Evolutionary conservation across 495 filamentous ascomycete genomes (phyloP), one percentile per base, ranked within the genome.

Genomic region (Penicillium maclennaniae): DNA sequence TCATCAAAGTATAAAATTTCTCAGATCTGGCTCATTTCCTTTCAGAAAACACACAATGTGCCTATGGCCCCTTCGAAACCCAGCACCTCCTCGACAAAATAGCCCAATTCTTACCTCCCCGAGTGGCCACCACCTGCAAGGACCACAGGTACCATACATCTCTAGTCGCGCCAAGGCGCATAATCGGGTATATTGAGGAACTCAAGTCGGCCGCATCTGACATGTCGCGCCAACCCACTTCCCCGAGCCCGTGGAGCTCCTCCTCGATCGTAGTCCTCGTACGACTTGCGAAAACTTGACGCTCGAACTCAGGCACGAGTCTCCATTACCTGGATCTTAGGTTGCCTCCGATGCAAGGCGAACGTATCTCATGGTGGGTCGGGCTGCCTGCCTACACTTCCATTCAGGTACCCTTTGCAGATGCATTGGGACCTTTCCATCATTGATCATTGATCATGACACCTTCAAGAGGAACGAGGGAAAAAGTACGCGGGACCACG

Each of bases 131-230:
- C 40, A 47, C 23, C 57, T 66, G 63, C 61, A 66, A 66, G 63
- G 63, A 66, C 53, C 26, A 51, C 44, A 59, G 43, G 43, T 56
- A 59, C 52, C 51, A 62, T 61, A 57, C 50, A 58, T 43, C 60
- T 58, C 62, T 56, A 58, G 57, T 51, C 43, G 47, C 43, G 43
- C 43, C 51, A 39, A 17, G 23, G 23, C 49, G 34, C 49, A 59
- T 50, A 43, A 28, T 51, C 27, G 17, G 31, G 36, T 39, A 53
- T 62, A 63, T 56, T 62, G 43, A 47, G 34, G 54, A 66, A 63
- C 49, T 66, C 57, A 63, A 66, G 54, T 58, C 58, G 27, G 55
- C 61, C 58, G 61, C 63, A 64, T 59, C 55, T 67, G 63, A 67
- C 49, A 67, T 34, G 44, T 67, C 58, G 51, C 37, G 19, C 39